Percentiles rank a stretch among this genome's conserved stretches.
Conservation (phyloP, 2,329 filamentous ascomycete genomes). For the Penicillium paneum region DNA sequence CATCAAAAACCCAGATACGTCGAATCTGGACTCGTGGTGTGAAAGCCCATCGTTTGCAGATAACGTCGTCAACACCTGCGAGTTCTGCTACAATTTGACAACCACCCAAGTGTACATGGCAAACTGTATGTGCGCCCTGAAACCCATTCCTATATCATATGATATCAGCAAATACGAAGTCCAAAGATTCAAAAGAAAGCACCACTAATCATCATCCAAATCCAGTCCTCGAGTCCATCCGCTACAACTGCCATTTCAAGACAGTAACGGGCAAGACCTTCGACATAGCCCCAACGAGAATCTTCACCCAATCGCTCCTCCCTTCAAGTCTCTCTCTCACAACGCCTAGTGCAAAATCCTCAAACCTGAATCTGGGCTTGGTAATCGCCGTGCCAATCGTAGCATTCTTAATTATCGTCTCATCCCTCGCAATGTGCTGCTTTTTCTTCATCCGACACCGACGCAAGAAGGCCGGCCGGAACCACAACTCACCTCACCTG, state of each 20-base stretch:
- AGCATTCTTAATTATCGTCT: constrained; percentile 40
- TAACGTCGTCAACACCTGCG: constrained; percentile 41
- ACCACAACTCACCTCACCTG: constrained; percentile 28
- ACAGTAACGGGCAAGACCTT: constrained; percentile 37
- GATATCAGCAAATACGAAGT: not conserved
- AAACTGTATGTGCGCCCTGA: constrained; percentile 40
- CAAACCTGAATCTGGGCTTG: constrained; percentile 35
- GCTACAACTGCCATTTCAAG: constrained; percentile 45
- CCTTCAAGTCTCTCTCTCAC: constrained; percentile 30
- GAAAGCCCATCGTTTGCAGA: constrained; percentile 39
- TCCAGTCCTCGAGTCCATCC: constrained; percentile 45
- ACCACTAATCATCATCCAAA: constrained; percentile 1
- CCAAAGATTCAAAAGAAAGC: not conserved
- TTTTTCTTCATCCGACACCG: constrained; percentile 44
- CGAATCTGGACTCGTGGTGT: constrained; percentile 40
- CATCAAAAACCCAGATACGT: constrained; percentile 26
- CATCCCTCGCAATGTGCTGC: constrained; percentile 34
- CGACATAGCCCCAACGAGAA: constrained; percentile 38
- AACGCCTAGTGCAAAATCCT: constrained; percentile 13
- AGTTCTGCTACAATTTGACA: constrained; percentile 45
- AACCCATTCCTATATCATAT: not conserved
- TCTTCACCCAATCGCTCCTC: constrained; percentile 42
- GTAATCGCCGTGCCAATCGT: constrained; percentile 46
- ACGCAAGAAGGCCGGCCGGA: constrained; percentile 34
- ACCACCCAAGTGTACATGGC: constrained; percentile 40